Evolutionary conservation across 129 eudicot genomes (phyloP).

Genomic region (Saussurea involucrata): DNA sequence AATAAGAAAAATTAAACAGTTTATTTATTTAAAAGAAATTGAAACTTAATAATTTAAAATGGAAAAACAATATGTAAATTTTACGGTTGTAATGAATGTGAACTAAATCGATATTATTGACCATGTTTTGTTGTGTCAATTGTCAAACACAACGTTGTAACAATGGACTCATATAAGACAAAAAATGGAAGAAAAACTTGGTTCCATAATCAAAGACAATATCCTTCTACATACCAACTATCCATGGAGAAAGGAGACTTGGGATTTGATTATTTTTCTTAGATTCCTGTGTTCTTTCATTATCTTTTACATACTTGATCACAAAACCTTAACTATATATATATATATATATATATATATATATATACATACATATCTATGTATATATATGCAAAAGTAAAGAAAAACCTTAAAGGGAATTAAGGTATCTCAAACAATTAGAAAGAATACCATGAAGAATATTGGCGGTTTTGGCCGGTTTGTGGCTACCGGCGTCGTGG

Average conservation of each 20-base stretch:
- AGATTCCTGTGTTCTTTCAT: constrained; percentile 3
- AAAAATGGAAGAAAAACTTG: neutral
- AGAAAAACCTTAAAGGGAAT: neutral
- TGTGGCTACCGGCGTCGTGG: neutral
- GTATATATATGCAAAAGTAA: neutral
- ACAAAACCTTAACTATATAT: neutral
- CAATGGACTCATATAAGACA: neutral
- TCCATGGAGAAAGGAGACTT: neutral
- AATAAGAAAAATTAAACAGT: too few species aligned
- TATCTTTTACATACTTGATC: neutral
- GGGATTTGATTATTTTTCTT: neutral
- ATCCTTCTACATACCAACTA: neutral
- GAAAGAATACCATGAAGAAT: neutral
- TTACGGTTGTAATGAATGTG: neutral
- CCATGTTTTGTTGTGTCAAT: neutral
- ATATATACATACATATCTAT: neutral
- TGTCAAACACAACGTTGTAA: neutral
- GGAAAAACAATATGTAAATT: neutral
- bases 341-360: neutral
- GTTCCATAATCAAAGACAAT: neutral
- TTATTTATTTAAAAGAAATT: too few species aligned
- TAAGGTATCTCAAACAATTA: neutral
- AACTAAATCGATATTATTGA: neutral
- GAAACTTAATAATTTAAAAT: too few species aligned
- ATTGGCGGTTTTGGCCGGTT: neutral